phyloP scores from a whole-genome alignment of 1,284 basidiomycete genomes.

The Ustilago shanxiensis region DNA sequence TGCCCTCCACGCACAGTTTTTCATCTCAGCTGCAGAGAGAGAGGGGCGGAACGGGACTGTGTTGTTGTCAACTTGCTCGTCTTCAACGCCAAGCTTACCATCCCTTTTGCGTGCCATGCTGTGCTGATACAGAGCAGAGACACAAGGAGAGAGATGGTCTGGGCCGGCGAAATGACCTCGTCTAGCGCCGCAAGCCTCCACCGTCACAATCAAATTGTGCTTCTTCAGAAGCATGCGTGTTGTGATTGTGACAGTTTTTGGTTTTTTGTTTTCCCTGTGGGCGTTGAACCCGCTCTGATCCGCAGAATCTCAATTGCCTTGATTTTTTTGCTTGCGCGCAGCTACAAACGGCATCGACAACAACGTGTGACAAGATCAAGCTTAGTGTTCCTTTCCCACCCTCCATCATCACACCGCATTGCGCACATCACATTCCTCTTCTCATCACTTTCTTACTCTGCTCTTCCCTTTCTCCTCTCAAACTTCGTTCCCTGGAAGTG shows the following conservation, averaged over 20 bases:
- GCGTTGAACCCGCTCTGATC: background rate
- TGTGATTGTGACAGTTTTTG: background rate
- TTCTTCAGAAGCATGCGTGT: background rate
- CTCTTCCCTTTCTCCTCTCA: background rate
- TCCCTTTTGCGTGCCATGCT: background rate
- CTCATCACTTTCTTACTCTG: conserved; percentile 5
- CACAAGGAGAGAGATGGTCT: too few species aligned
- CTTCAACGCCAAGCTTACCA: background rate
- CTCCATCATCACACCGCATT: conserved; percentile 35
- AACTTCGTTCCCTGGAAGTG: background rate
- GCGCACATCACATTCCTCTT: conserved; percentile 16
- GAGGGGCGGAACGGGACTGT: conserved; percentile 2
- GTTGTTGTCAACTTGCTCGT: background rate
- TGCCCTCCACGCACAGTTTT: background rate
- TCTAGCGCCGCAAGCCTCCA: too few species aligned
- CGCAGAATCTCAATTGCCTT: background rate
- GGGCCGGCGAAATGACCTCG: too few species aligned
- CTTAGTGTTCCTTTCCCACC: conserved; percentile 26
- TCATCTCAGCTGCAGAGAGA: background rate
- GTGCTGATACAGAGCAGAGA: background rate
- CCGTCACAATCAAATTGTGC: too few species aligned
- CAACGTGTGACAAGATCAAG: conserved; percentile 1
- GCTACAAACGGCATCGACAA: conserved; percentile 6
- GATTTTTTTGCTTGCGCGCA: background rate
- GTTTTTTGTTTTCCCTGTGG: background rate